phyloP scores from a whole-genome alignment of 2,329 filamentous ascomycete genomes.

The Aspergillus glaucus region DNA sequence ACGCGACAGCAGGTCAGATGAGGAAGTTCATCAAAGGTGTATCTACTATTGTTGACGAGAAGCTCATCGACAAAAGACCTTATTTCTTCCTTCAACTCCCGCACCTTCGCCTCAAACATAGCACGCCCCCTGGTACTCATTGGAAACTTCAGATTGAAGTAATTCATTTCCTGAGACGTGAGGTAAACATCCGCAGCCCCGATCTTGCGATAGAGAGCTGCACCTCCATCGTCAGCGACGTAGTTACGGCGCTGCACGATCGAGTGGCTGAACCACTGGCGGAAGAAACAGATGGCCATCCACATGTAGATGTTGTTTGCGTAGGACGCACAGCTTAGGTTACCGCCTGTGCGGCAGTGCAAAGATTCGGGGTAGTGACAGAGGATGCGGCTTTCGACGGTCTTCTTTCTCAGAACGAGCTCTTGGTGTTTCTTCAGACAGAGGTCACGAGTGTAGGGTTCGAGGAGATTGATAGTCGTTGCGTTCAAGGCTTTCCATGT shows the following conservation, averaged over 20 bases:
- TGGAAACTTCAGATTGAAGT: slow-evolving; percentile 20
- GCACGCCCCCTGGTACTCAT: slow-evolving; percentile 21
- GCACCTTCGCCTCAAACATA: slow-evolving; percentile 21
- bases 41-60: slow-evolving; percentile 33
- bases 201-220: slow-evolving; percentile 39
- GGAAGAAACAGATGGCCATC: background rate
- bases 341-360: background rate
- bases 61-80: slow-evolving; percentile 26
- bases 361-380: slow-evolving; percentile 22
- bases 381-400: slow-evolving; percentile 21
- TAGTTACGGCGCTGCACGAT: slow-evolving; percentile 35
- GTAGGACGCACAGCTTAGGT: background rate
- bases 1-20: slow-evolving; percentile 44
- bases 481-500: slow-evolving; percentile 20
- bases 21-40: slow-evolving; percentile 30
- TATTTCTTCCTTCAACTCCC: slow-evolving; percentile 36
- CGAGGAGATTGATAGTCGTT: slow-evolving; percentile 12
- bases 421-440: slow-evolving; percentile 19
- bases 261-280: slow-evolving; percentile 42
- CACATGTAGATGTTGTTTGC: background rate
- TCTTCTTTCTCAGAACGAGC: slow-evolving; percentile 18
- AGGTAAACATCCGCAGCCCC: slow-evolving; percentile 40
- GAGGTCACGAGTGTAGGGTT: slow-evolving; percentile 13
- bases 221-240: slow-evolving; percentile 40
- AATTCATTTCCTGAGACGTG: slow-evolving; percentile 21